Base-by-base conservation (phyloP, 176 grass and related monocot genomes). In the Dendrocalamus sinicus region DNA sequence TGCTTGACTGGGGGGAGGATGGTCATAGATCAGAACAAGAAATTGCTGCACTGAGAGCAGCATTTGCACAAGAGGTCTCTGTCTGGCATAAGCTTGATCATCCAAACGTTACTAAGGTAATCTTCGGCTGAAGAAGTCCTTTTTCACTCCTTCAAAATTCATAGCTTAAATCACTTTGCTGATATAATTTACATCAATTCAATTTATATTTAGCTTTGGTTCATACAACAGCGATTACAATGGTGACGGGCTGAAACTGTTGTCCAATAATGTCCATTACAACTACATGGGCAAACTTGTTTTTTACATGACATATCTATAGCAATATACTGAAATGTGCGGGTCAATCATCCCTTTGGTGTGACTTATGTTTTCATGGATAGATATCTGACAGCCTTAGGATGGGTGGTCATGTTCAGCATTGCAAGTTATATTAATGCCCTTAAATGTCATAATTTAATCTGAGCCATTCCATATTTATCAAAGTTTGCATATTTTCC, bases 51-150 rank as follows among this genome's bases (percentile, higher is more conserved):
- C 75, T 99, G n/a, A 87, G 94, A 90, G 73, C 90, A 79, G 92
- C 93, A 8, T 99, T 99, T 79, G 88, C 92, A 67, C 97, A 96
- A 63, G 97, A 99, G 81, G 97, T 99, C 17, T 88, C 89, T 82
- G 97, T 99, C 65, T 99, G 97, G 97, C 89, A 99, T 88, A 96
- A 94, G 77, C 94, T 99, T 67, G 94, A 99, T 85, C 97, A 99
- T 86, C 94, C 97, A 63, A 99, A 99, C 26, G 94, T 99, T 75
- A 96, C 97, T 17, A 99, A 94, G 92, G 97, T 99, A 83, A 28
- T 70, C 4, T 65, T 81, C 64, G 7, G 20, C 81, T 72, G 44
- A 65, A 41, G 23, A 70, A 54, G 17, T 8, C 76, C 8, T 23
- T 39, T 45, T 12, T 8, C 2, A 1, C n/a, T 44, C 23, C 77